Evolutionary conservation across 2,329 filamentous ascomycete species (phyloP), one percentile per base, ranked within the genome.

Genomic region (Colletotrichum echinochloae): DNA sequence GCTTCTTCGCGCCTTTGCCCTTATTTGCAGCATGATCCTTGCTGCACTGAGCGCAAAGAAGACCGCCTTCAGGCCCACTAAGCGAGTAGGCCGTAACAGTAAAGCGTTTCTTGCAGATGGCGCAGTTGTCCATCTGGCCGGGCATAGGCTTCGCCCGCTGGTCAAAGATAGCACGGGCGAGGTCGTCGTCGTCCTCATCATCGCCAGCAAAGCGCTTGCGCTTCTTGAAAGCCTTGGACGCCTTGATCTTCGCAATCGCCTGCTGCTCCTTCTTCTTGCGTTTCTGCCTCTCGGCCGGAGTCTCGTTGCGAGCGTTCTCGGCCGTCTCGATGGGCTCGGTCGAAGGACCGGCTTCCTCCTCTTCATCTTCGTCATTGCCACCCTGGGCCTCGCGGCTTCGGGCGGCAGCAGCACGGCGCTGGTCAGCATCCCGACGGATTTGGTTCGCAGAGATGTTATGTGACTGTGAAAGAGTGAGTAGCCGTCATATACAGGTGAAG

Each of bases 81-180:
- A 94, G 92, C 72, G 92, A 94, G 82, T 98, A 98, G 0, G 94
- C 88, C 0, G 95, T 98, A 54, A 98, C 95, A 0, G 94, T 97
- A 77, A 98, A 98, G 46, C 94, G 90, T 79, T 96, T 97, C 52
- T 88, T 86, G 79, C 95, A 98, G 3, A 91, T 83, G 72, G 93
- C 94, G 78, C 95, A 98, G 74, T 97, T 95, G 73, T 93, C 94
- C 77, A 95, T 89, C 79, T 98, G 95, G 2, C 94, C 94, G 1
- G 94, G 93, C n/a, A 91, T 79, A 1, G 91, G 90, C 39, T 83
- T 83, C 46, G 81, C 75, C 33, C 78, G 78, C 71, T 86, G 75
- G 60, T 86, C 75, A 76, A 89, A 81, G 23, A 89, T 80, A 75
- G 84, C 82, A 16, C 80, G 79, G 3, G 84, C 85, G 55, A 88